phyloP scores from a whole-genome alignment of 2,329 filamentous ascomycete species.

The Penicillium sp. region DNA sequence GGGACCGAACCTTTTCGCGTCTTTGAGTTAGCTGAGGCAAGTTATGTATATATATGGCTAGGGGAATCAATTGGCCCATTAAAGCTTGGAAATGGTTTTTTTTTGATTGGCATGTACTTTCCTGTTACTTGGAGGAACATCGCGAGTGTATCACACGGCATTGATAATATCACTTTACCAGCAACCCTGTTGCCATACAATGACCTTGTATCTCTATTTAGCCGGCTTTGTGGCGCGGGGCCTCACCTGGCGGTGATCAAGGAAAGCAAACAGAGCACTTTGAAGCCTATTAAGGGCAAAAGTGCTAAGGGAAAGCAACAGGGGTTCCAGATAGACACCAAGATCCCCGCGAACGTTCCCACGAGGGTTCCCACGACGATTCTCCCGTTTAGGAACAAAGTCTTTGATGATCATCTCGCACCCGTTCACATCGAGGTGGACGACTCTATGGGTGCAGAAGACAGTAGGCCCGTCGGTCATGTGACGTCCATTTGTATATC shows the following conservation, averaged over 20 bases:
- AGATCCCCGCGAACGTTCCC: neutral
- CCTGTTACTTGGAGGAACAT: too few species aligned
- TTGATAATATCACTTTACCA: neutral
- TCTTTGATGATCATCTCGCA: constrained; percentile 29
- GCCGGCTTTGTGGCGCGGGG: neutral
- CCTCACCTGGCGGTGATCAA: neutral
- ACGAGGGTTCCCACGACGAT: too few species aligned
- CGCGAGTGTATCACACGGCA: too few species aligned
- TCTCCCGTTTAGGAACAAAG: constrained; percentile 27
- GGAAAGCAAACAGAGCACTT: neutral
- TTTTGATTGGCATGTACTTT: too few species aligned
- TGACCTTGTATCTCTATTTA: constrained; percentile 4
- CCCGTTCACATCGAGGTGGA: constrained; percentile 25
- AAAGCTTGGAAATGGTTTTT: too few species aligned
- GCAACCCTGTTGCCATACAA: constrained; percentile 16
- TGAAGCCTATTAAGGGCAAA: neutral
- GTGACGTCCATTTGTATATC: too few species aligned
- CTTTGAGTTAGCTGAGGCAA: too few species aligned
- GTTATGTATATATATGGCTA: too few species aligned
- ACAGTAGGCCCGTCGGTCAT: too few species aligned
- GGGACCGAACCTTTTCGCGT: too few species aligned
- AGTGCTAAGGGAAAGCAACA: neutral
- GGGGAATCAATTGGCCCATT: too few species aligned
- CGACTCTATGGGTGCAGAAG: neutral
- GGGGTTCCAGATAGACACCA: neutral